Evolutionary conservation across 345 rosid genomes (phyloP), one percentile per base, ranked within the genome.

Genomic region (Aurinia saxatilis): DNA sequence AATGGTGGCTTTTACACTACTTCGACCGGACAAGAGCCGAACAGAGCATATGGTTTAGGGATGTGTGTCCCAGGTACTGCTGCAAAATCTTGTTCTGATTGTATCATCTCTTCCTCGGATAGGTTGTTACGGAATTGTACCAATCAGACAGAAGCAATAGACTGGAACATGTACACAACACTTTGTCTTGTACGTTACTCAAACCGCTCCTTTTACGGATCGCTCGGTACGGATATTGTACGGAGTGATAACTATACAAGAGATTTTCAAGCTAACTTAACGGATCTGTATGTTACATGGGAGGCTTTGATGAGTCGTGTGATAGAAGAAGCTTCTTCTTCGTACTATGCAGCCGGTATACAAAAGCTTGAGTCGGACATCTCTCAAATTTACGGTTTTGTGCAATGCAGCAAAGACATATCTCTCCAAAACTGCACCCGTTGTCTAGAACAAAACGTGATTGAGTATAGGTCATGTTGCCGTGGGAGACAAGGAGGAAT

Each of bases 361-460:
- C 25, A 3, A 5, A 8, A 44, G 35, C 51, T 56, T 15, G 37
- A 46, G 11, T 52, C 27, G 39, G 12, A 58, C 0, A 61, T 23
- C 10, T 17, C 56, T 10, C 37, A 2, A 0, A n/a, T 85, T 5
- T 85, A 67, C 56, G 19, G 33, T 6, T 67, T 82, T 3, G 73
- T 29, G 7, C 80, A 82, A 75, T 85, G 91, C 53, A 77, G 68
- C 1, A 72, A 60, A 11, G 86, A 82, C 47, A 1, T 82, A 9
- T 65, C 79, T 11, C 6, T 21, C 1, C 0, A 0, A 1, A 75
- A 53, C 4, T 82, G 82, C 44, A 25, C 33, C 0, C 0, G 2
- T 2, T 82, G 87, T 63, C 73, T 82, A 9, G 36, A 40, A 10
- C 13, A 0, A 1, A 73, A 68, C 18, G 46, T 58, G n/a, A 2